Percentiles rank a stretch among this genome's conserved stretches.
phyloP scores from a whole-genome alignment of 2,329 filamentous ascomycete genomes.

The Teratosphaeria nubilosa region DNA sequence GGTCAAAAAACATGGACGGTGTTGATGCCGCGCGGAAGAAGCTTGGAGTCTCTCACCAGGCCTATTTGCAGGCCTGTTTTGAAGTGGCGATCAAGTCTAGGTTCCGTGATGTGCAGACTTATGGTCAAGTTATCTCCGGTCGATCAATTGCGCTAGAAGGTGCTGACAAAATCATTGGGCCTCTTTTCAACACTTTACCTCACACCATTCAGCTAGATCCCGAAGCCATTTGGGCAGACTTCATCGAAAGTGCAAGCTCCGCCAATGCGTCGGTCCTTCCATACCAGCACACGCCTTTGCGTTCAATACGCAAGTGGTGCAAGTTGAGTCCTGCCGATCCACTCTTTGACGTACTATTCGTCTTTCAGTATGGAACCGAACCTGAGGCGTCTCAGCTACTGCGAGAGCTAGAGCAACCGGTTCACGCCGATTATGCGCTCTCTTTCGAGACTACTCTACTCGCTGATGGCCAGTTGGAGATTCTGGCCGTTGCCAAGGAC shows the following conservation, averaged over 20 bases:
- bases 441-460: conserved; percentile 62
- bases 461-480: conserved; percentile 36
- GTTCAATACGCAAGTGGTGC: conserved; percentile 73
- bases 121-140: conserved; percentile 73
- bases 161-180: conserved; percentile 61
- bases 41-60: conserved; percentile 67
- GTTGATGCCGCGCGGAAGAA: conserved; percentile 34
- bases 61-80: conserved; percentile 69
- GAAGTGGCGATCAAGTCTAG: conserved; percentile 49
- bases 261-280: conserved; percentile 59
- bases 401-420: conserved; percentile 39
- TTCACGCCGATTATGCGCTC: conserved; percentile 59
- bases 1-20: not conserved
- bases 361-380: conserved; percentile 52
- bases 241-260: conserved; percentile 56
- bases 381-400: conserved; percentile 34
- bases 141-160: conserved; percentile 58
- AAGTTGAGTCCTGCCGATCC: conserved; percentile 43
- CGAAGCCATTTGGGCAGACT: conserved; percentile 46
- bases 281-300: conserved; percentile 69
- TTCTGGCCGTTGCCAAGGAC: conserved; percentile 52
- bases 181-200: conserved; percentile 83
- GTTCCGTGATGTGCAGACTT: conserved; percentile 39
- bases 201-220: conserved; percentile 44
- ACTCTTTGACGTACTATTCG: conserved; percentile 73